Conservation (phyloP, 208 protist species). For the Blechomonas ayalai region DNA sequence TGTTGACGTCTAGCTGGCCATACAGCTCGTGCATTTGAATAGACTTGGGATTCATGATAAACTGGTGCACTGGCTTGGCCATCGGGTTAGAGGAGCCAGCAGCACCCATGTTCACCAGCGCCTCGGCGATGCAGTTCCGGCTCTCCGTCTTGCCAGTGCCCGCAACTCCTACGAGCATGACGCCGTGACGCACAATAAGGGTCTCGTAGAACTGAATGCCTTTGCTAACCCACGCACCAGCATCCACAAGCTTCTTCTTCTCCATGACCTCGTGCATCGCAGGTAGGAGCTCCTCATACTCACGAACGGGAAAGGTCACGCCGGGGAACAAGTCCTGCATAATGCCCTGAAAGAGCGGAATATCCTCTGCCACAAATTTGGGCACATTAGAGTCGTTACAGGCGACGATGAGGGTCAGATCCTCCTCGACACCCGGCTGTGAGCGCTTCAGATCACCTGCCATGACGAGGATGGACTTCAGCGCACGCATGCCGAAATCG, state of each 20-base stretch:
- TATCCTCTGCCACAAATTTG: conserved; percentile 98
- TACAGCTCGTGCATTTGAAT: conserved; percentile 97
- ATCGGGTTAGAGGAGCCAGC: conserved; percentile 56
- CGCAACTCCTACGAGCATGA: conserved; percentile 98
- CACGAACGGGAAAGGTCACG: conserved; percentile 88
- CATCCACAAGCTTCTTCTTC: conserved; percentile 62
- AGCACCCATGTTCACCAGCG: conserved; percentile 60
- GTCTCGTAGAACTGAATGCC: conserved; percentile 98
- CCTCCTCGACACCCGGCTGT: conserved; percentile 94
- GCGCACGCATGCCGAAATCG: conserved; percentile 98
- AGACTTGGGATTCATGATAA: conserved; percentile 97
- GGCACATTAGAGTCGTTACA: conserved; percentile 97
- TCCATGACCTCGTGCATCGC: conserved; percentile 82
- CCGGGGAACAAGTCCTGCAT: conserved; percentile 98
- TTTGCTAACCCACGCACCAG: conserved; percentile 90
- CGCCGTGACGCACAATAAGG: conserved; percentile 95
- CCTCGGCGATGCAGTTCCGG: conserved; percentile 67
- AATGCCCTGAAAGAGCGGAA: conserved; percentile 97
- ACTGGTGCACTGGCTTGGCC: conserved; percentile 83
- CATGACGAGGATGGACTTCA: conserved; percentile 99
- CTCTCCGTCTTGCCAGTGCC: conserved; percentile 94
- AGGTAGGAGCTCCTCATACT: conserved; percentile 90
- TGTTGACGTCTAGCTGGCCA: conserved; percentile 92
- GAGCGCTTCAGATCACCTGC: conserved; percentile 96
- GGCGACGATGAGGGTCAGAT: conserved; percentile 96